Evolutionary conservation across 768 basidiomycete species (phyloP), one percentile per base, ranked within the genome.

Genomic region (Rhizopogon salebrosus): DNA sequence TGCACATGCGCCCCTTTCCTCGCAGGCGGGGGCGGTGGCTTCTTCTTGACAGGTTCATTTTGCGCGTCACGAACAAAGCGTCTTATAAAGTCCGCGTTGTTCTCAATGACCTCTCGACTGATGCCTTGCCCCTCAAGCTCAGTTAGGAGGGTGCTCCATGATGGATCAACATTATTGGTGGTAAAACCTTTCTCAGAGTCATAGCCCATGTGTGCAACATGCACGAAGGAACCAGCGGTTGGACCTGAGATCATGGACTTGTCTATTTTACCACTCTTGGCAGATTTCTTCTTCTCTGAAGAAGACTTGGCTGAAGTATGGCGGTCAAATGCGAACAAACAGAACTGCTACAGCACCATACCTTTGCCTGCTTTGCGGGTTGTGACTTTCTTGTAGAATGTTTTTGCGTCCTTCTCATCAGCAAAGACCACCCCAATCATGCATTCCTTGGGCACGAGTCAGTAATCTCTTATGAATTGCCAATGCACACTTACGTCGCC

Each of bases 131-230:
- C 69, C 54, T 84, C 79, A 5, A 98, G 76, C 53, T 80, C 74
- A 7, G 72, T 75, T 3, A 98, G 75, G 52, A 98, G 69, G 1
- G 82, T 73, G 41, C 82, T 75, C 95, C 95, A 98, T 4, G 87
- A 90, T 1, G 90, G 83, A 67, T 99, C 95, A 5, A 99, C 89
- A 49, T 90, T 90, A 14, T 76, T 79, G 1, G 87, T 89, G 0
- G 85, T 87, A 68, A 92, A 98, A 2, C 95, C 95, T 23, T 84
- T 80, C 58, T 95, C 84, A 0, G 80, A 67, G 61, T 97, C 90
- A 67, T 87, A 97, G 11, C 94, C 95, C 89, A 99, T 95, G 65
- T 98, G 95, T 0, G 89, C 92, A 40, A 97, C 78, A 63, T 98
- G 95, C 53, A 82, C 79, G 74, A 98, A 98, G 7, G 87, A 87